Base-by-base conservation (phyloP, 805 yeast genomes). In the Wickerhamomyces xylosicus region DNA sequence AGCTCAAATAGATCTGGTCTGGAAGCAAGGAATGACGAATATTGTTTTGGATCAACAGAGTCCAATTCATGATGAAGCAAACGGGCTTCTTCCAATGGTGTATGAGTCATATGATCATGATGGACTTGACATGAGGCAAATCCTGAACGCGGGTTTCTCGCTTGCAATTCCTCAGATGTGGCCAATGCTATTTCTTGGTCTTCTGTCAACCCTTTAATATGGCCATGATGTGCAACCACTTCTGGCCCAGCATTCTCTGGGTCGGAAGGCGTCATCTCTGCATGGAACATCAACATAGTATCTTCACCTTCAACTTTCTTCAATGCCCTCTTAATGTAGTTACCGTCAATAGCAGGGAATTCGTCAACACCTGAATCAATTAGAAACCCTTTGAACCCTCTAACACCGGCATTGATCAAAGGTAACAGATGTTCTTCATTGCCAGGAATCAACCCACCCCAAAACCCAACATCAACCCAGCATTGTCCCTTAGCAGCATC, bases 341-440 rank as follows among this genome's bases (percentile, higher is more conserved):
- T 56, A 16, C 81, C 72, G 31, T 67, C 69, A 38, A 89, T 80
- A 47, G 82, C 85, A 2, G 97, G 97, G 58, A 90, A 89, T 59
- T 89, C 97, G 38, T 86, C 95, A 17, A 90, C 97, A n/a, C 97
- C 96, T 34, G 92, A 80, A 47, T 89, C 95, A 53, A 89, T 86
- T 62, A 90, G 61, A 51, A 89, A 90, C 25, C 95, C 92, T 58
- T 89, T 89, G 66, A 89, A 89, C 1, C 97, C 97, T 34, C 95
- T 69, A 6, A 90, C 96, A 36, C 97, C 97, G 45, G 84, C 77
- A 41, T 77, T 62, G 43, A 87, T 78, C 52, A 89, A 68, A 0
- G 95, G 95, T 18, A 70, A 64, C 47, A 89, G 66, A 49, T 85
- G 78, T 10, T 67, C 62, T 40, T 81, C 54, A 58, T 89, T 89